phyloP scores from a whole-genome alignment of 805 yeast species.

The Saccharomycopsis selenospora region DNA sequence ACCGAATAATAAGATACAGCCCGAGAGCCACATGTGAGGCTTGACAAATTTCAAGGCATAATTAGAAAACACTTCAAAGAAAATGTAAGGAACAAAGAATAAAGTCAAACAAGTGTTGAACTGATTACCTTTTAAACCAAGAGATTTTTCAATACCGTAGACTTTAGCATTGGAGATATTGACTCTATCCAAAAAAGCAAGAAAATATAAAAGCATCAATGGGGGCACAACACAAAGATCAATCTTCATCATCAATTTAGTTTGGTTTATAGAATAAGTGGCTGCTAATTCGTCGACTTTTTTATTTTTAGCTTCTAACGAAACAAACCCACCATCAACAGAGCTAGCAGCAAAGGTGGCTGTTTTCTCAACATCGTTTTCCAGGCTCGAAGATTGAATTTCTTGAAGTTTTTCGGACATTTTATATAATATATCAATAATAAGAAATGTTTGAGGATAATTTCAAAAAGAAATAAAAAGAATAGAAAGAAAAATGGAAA shows the following conservation, averaged over 20 bases:
- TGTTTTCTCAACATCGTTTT: conserved; percentile 1
- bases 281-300: conserved; percentile 23
- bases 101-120: conserved; percentile 60
- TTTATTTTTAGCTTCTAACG: neutral
- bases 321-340: neutral
- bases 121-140: conserved; percentile 49
- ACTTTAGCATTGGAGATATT: conserved; percentile 76
- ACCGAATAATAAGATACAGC: conserved; percentile 57
- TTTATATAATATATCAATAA: too few species aligned
- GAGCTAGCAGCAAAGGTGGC: neutral
- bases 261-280: conserved; percentile 42
- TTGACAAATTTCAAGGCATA: conserved; percentile 48
- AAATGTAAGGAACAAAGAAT: conserved; percentile 64
- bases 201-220: conserved; percentile 63
- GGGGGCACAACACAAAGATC: conserved; percentile 59
- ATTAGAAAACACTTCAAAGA: conserved; percentile 60
- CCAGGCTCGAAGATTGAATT: too few species aligned
- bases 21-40: conserved; percentile 60
- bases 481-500: too few species aligned
- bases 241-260: conserved; percentile 50
- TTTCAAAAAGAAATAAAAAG: too few species aligned
- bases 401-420: too few species aligned
- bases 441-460: too few species aligned
- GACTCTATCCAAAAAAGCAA: conserved; percentile 75
- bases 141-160: conserved; percentile 54